Conservation (phyloP, 208 protist genomes). For the Acanthamoeba healyi region DNA sequence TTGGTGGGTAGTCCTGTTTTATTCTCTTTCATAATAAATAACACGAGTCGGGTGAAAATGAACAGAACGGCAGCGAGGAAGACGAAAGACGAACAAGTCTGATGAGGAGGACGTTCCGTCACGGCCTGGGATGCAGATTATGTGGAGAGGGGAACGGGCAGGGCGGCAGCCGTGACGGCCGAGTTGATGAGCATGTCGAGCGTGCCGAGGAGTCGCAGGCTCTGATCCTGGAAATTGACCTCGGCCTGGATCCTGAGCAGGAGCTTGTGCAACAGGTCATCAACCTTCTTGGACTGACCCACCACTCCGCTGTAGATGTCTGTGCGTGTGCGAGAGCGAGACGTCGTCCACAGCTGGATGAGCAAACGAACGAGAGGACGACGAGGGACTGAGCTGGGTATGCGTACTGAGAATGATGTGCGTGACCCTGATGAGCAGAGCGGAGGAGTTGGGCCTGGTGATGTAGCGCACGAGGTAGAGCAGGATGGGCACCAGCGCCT, state of each 20-base stretch:
- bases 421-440: slow-evolving; percentile 74
- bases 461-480: slow-evolving; percentile 75
- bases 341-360: neutral
- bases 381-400: neutral
- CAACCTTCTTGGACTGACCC: slow-evolving; percentile 68
- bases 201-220: neutral
- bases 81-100: no score
- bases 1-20: no score
- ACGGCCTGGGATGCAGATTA: neutral
- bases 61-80: no score
- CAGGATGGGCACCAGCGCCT: slow-evolving; percentile 73
- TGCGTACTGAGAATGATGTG: slow-evolving; percentile 72
- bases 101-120: neutral
- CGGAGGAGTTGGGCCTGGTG: slow-evolving; percentile 75
- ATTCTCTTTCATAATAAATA: no score
- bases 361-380: neutral
- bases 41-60: neutral
- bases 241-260: slow-evolving; percentile 19
- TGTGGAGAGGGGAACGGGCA: neutral
- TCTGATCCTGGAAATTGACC: slow-evolving; percentile 29
- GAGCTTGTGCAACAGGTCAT: slow-evolving; percentile 73
- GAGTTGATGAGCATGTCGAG: slow-evolving; percentile 20
- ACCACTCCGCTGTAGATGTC: slow-evolving; percentile 68
- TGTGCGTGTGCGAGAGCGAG: neutral
- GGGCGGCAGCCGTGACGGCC: neutral